Conservation (phyloP, 345 rosid species). For the Cardamine resedifolia region DNA sequence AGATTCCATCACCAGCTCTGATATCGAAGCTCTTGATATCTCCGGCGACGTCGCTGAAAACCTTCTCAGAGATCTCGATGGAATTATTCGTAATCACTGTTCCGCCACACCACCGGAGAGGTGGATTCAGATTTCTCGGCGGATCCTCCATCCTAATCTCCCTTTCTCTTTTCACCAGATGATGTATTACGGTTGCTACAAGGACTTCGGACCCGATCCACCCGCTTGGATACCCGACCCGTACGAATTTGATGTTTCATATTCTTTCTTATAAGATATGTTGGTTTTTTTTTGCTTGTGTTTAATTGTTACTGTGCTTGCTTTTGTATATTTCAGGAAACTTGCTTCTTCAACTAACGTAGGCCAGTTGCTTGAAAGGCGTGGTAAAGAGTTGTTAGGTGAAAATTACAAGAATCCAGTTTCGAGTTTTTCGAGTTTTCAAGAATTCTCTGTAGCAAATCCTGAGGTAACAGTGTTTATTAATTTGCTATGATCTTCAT, state of each 20-base stretch:
- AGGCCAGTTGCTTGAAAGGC: constrained; percentile 66
- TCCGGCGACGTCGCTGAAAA: constrained; percentile 37
- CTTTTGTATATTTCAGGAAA: constrained; percentile 44
- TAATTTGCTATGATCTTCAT: not conserved
- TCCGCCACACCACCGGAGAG: constrained; percentile 50
- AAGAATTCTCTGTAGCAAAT: constrained; percentile 76
- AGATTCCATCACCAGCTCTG: constrained; percentile 48
- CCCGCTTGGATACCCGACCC: constrained; percentile 91
- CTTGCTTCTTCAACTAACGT: constrained; percentile 63
- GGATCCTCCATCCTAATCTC: constrained; percentile 61
- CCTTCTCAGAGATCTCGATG: constrained; percentile 46
- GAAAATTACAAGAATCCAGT: constrained; percentile 67
- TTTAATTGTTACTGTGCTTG: not conserved
- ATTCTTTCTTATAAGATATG: not conserved
- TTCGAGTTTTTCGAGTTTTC: constrained; percentile 79
- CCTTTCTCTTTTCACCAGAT: constrained; percentile 88
- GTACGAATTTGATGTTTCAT: constrained; percentile 36
- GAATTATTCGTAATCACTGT: constrained; percentile 43
- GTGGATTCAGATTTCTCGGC: constrained; percentile 59
- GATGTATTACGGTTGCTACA: constrained; percentile 84
- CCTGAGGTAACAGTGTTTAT: constrained; percentile 63
- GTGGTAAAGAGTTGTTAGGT: constrained; percentile 74
- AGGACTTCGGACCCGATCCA: constrained; percentile 78
- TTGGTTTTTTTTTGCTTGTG: not conserved
- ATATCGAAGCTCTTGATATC: constrained; percentile 66